Base-by-base conservation (phyloP, 2,329 filamentous ascomycete species). In the Thielaviopsis musarum region DNA sequence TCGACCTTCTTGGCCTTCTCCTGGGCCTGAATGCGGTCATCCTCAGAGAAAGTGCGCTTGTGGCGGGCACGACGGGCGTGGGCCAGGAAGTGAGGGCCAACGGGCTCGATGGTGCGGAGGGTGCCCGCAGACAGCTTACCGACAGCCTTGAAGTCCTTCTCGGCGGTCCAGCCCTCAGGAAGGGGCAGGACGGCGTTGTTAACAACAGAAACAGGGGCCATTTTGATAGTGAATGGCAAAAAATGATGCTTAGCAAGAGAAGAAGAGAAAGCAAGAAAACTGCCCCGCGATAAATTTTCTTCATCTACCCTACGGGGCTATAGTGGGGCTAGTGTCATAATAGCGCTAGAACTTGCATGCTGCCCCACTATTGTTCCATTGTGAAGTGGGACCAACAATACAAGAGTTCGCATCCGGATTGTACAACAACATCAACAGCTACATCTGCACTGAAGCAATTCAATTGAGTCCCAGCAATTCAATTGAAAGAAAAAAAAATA, bases 41-140 rank as follows among this genome's bases (percentile, higher is more conserved):
- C 93, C 75, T 98, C 91, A 68, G 88, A 95, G 75, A 98, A 98
- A 57, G 93, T 98, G 69, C 93, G 90, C 78, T 95, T 89, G 75
- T 97, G 91, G 65, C 91, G 87, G 74, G 90, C 88, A 74, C 93
- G 87, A 70, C 93, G 91, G 67, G 93, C 93, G 73, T 97, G 91
- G 66, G 93, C 93, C 65, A 98, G 84, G 79, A 96, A 98, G 77
- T 96, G 89, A 73, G 93, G 91, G 66, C 93, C 93, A 66, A 97
- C 88, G 59, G 93, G 91, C 78, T 97, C 93, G 68, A 98, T 84
- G 70, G 87, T 91, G 70, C 93, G 85, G 76, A 91, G 84, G 56
- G 83, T 86, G 48, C 89, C 83, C 64, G 80, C 74, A 63, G 87
- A 91, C 64, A 97, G 78, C 66, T 83, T 77, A 67, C 85, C 87